Percentiles rank a stretch among this genome's conserved stretches.
These are phyloP conservation scores for Gloeophyllum trabeum DNA, from an alignment of 768 basidiomycete genomes.

Conservation along the genomic window DNA sequence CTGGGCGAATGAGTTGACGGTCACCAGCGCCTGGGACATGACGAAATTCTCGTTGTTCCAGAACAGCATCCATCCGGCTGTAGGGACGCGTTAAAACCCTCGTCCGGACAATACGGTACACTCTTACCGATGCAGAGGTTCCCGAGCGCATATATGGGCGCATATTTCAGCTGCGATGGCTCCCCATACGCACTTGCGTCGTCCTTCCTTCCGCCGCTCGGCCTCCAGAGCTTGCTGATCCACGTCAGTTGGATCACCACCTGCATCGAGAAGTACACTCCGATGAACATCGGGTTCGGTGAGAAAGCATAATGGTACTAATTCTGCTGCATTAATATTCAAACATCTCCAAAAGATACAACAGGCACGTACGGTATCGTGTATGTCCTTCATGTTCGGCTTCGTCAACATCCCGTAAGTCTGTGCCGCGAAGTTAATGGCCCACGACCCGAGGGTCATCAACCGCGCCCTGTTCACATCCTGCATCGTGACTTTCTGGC, in stretches of 20 bases:
- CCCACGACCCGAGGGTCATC: conserved; percentile 17
- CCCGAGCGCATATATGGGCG: conserved; percentile 18
- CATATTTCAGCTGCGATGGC: conserved; percentile 17
- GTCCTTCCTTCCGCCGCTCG: conserved; percentile 4
- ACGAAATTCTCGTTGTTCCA: conserved; percentile 18
- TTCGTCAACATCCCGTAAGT: conserved; percentile 16
- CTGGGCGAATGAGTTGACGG: conserved; percentile 22
- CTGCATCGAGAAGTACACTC: conserved; percentile 19
- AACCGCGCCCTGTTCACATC: conserved; percentile 11
- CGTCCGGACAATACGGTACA: too few species aligned
- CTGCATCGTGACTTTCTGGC: conserved; percentile 15
- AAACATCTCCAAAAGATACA: background rate
- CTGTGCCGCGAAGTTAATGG: conserved; percentile 17
- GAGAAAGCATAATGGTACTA: conserved; percentile 23
- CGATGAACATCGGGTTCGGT: conserved; percentile 20
- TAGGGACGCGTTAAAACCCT: too few species aligned
- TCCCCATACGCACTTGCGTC: conserved; percentile 5
- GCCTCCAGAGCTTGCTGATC: conserved; percentile 17
- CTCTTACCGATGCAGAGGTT: conserved; percentile 22
- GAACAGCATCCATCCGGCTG: conserved; percentile 20
- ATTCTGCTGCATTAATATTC: background rate
- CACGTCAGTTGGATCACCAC: conserved; percentile 15
- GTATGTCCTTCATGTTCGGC: conserved; percentile 21
- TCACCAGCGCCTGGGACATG: conserved; percentile 17
- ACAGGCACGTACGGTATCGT: conserved; percentile 14